Conservation (phyloP, 73 alveolate genomes). For the Tetrahymena malaccensis region DNA sequence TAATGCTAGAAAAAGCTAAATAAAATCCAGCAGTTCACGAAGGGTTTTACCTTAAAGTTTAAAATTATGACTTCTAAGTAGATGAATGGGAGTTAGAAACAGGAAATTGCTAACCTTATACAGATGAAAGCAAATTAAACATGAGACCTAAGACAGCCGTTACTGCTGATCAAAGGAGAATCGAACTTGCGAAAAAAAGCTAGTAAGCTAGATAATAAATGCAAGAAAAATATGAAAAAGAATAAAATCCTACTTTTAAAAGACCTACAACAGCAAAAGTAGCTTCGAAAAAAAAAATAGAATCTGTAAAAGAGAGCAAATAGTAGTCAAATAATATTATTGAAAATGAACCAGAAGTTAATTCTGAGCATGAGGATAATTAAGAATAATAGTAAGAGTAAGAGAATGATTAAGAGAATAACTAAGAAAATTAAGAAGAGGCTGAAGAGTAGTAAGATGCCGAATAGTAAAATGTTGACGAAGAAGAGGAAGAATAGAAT, state of each 20-base stretch:
- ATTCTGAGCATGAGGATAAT: background rate
- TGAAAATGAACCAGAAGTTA: background rate
- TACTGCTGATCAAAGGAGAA: background rate
- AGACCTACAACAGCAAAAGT: background rate
- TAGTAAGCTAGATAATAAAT: background rate
- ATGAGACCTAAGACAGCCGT: background rate
- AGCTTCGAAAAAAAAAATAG: background rate
- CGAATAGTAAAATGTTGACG: background rate
- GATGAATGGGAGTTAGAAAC: background rate
- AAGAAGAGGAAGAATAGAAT: background rate
- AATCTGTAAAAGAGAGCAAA: background rate
- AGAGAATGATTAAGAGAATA: background rate
- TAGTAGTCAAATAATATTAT: background rate
- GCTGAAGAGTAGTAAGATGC: background rate
- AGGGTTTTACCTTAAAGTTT: background rate
- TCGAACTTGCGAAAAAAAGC: background rate
- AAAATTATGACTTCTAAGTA: background rate
- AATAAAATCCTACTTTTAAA: background rate
- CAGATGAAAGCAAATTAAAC: background rate
- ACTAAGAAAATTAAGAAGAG: background rate
- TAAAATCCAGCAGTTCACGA: background rate
- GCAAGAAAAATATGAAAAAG: background rate
- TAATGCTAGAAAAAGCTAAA: background rate
- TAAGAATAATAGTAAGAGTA: background rate
- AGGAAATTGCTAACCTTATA: background rate